A percentile compares a stretch with the other conserved stretches of the same genome.
Conservation (phyloP, 2,329 filamentous ascomycete genomes). For the Sphaerulina vaccinii region DNA sequence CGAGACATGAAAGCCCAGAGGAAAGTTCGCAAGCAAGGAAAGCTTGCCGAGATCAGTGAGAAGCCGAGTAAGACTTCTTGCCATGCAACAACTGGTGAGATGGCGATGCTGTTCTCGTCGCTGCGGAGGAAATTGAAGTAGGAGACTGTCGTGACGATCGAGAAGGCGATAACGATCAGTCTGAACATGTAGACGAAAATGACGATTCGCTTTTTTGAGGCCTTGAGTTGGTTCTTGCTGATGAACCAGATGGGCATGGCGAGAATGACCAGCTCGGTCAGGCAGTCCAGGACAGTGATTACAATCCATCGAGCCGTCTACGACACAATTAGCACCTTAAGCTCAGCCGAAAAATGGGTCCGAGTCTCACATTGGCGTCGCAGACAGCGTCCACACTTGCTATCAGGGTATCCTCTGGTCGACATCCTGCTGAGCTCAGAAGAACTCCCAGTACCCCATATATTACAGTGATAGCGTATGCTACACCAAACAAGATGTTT, state of each 20-base stretch:
- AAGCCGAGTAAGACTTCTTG: slow-evolving; percentile 28
- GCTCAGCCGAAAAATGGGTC: not conserved
- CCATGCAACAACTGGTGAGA: slow-evolving; percentile 25
- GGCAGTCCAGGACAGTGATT: slow-evolving; percentile 23
- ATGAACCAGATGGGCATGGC: slow-evolving; percentile 30
- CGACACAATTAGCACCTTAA: slow-evolving; percentile 5
- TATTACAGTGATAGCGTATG: slow-evolving; percentile 16
- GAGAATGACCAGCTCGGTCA: slow-evolving; percentile 27
- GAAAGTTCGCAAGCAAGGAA: slow-evolving; percentile 29
- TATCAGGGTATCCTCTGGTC: slow-evolving; percentile 17
- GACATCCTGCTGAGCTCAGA: slow-evolving; percentile 27
- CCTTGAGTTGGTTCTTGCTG: slow-evolving; percentile 27
- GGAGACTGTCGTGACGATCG: slow-evolving; percentile 18
- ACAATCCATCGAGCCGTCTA: slow-evolving; percentile 23
- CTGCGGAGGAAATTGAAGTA: slow-evolving; percentile 28
- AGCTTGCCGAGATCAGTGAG: slow-evolving; percentile 30
- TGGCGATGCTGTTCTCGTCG: slow-evolving; percentile 23
- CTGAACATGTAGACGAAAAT: slow-evolving; percentile 27
- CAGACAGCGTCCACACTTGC: slow-evolving; percentile 25
- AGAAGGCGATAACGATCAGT: slow-evolving; percentile 23
- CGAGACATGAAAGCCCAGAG: slow-evolving; percentile 29
- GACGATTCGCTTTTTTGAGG: slow-evolving; percentile 26
- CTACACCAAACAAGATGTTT: slow-evolving; percentile 22
- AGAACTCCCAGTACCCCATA: slow-evolving; percentile 24
- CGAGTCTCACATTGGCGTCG: slow-evolving; percentile 18